A percentile compares a stretch with the other conserved stretches of the same genome.
Conservation (phyloP, 2,329 filamentous ascomycete species). For the Xylaria sp. region DNA sequence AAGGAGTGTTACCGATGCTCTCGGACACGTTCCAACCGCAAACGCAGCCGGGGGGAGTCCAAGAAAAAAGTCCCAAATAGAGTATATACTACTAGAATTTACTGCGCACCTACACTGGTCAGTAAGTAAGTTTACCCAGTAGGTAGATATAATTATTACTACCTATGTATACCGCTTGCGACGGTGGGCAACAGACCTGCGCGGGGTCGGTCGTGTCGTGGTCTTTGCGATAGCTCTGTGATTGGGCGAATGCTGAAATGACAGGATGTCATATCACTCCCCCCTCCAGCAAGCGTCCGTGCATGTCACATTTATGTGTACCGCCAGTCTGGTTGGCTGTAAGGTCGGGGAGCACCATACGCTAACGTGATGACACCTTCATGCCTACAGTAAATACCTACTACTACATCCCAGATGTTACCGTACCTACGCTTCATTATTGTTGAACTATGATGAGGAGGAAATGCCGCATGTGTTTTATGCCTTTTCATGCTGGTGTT, state of each 20-base stretch:
- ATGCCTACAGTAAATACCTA: not conserved
- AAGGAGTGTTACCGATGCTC: too few species aligned
- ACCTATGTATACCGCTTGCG: too few species aligned
- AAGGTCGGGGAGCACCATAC: not conserved
- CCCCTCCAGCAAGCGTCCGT: slow-evolving; percentile 6
- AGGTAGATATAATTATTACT: not conserved
- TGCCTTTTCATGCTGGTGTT: too few species aligned
- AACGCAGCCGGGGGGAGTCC: too few species aligned
- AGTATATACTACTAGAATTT: not conserved
- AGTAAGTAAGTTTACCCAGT: too few species aligned
- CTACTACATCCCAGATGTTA: too few species aligned
- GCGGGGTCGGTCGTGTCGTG: slow-evolving; percentile 1
- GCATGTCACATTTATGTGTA: slow-evolving; percentile 20
- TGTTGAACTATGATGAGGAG: too few species aligned
- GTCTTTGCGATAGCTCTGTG: slow-evolving; percentile 21
- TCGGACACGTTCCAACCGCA: too few species aligned
- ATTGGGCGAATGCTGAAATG: slow-evolving; percentile 19
- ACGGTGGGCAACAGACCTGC: not conserved
- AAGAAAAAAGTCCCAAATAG: too few species aligned
- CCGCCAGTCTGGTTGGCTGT: slow-evolving; percentile 21
- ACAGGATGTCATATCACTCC: slow-evolving; percentile 7
- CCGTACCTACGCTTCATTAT: too few species aligned
- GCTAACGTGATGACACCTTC: slow-evolving; percentile 1
- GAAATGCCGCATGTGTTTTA: too few species aligned
- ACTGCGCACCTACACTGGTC: too few species aligned